Evolutionary conservation across 345 rosid genomes (phyloP), one percentile per base, ranked within the genome.

Genomic region (Raphanus sativus): DNA sequence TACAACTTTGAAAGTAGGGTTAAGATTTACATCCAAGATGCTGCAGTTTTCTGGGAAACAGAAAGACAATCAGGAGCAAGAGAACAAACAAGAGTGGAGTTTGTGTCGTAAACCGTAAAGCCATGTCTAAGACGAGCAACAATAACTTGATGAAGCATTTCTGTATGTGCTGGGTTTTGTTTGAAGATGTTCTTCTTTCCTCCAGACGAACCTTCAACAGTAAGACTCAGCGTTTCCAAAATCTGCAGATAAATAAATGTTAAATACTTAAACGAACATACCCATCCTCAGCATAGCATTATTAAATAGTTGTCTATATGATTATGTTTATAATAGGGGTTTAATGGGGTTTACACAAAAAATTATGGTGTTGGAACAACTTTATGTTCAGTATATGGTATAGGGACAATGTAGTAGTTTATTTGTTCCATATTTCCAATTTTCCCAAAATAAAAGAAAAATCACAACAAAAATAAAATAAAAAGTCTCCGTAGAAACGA

Each of bases 131-230:
- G 80, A 81, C 16, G 88, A 84, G 83, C 97, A 93, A 69, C 98
- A 91, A 67, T 86, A 61, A 55, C 90, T 64, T 5, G 89, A 65
- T 0, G 85, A 87, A 55, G 77, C 83, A 13, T 81, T 36, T 42
- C 30, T 73, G 7, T 70, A 60, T 85, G 84, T 0, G 88, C 83
- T 16, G 94, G 92, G 73, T 87, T 86, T 81, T 91, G 86, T 80
- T 86, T 87, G 79, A 93, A 91, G 67, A 93, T 93, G 86, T 91
- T 91, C 85, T 86, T 93, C 75, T 89, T 91, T 78, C 85, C 83
- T 36, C 96, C 91, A 13, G 86, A 83, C 0, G 95, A 87, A 6
- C 92, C 96, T 82, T 90, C 94, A 0, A 90, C 89, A 70, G 86
- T 65, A 21, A 93, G 90, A 70, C 91, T 90, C 2, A 96, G 97